These are phyloP conservation scores for Suillus brevipes DNA, from an alignment of 768 basidiomycete species.

Conservation along the genomic window DNA sequence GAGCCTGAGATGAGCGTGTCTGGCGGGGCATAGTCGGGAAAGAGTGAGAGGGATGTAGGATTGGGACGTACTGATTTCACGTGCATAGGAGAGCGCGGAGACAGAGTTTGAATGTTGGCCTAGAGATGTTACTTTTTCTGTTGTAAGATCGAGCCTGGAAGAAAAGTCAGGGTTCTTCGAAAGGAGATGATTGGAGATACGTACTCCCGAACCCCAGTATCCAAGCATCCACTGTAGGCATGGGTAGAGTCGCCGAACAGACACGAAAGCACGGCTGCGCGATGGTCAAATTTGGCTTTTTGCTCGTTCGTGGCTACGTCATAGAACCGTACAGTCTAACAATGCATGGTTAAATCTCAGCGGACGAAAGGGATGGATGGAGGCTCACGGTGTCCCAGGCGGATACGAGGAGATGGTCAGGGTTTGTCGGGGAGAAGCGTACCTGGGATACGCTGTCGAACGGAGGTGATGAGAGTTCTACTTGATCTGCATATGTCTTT, in stretches of 20 bases:
- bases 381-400: slow-evolving; percentile 81
- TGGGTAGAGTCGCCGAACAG: slow-evolving; percentile 65
- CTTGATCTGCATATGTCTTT: slow-evolving; percentile 26
- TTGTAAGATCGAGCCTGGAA: slow-evolving; percentile 71
- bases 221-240: slow-evolving; percentile 86
- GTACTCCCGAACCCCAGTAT: slow-evolving; percentile 80
- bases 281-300: slow-evolving; percentile 83
- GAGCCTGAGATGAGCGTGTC: slow-evolving; percentile 82
- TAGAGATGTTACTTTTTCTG: slow-evolving; percentile 69
- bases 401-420: slow-evolving; percentile 77
- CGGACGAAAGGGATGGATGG: slow-evolving; percentile 15
- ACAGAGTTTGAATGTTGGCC: slow-evolving; percentile 83
- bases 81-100: slow-evolving; percentile 71
- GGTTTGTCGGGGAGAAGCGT: slow-evolving; percentile 77
- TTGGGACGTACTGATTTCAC: slow-evolving; percentile 55
- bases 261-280: slow-evolving; percentile 85
- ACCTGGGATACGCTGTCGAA: slow-evolving; percentile 85
- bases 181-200: slow-evolving; percentile 26
- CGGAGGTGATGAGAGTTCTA: slow-evolving; percentile 64
- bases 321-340: slow-evolving; percentile 63
- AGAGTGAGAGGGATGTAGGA: neutral
- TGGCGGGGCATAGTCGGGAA: slow-evolving; percentile 26
- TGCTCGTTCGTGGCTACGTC: slow-evolving; percentile 57
- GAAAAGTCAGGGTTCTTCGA: neutral
- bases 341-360: slow-evolving; percentile 36